phyloP scores from a whole-genome alignment of 1,284 basidiomycete genomes.

The Marasmius oreades region DNA sequence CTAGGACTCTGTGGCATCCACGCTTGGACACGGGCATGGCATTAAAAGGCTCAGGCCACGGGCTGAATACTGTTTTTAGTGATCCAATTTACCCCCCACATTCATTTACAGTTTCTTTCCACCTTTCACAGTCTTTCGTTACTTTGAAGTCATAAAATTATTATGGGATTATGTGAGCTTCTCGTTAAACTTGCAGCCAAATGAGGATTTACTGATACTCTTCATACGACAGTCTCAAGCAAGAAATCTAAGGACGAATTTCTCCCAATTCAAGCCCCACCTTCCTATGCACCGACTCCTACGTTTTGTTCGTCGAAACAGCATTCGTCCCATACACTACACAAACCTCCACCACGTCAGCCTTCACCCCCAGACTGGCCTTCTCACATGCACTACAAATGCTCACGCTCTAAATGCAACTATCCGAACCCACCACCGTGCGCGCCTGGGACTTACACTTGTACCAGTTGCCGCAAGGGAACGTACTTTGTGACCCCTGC shows the following conservation, averaged over 20 bases:
- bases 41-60: too few relatives aligned
- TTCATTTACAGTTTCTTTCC: too few relatives aligned
- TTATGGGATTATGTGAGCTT: background rate
- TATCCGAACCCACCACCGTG: background rate
- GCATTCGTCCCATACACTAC: background rate
- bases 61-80: too few relatives aligned
- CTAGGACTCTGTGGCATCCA: too few relatives aligned
- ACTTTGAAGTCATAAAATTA: too few relatives aligned
- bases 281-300: background rate
- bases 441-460: slow-evolving; percentile 1
- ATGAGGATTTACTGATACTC: background rate
- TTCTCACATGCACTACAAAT: slow-evolving; percentile 3
- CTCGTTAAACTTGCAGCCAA: background rate
- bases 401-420: background rate
- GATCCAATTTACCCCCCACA: too few relatives aligned
- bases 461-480: background rate
- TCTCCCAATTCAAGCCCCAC: background rate
- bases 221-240: background rate
- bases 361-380: background rate
- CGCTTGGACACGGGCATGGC: too few relatives aligned
- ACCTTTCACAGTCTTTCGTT: too few relatives aligned
- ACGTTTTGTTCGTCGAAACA: background rate
- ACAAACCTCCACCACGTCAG: background rate
- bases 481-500: background rate
- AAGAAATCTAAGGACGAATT: background rate